Percentiles rank a stretch among this genome's conserved stretches.
phyloP scores from a whole-genome alignment of 441 rosid species.

The Manihot esculenta region DNA sequence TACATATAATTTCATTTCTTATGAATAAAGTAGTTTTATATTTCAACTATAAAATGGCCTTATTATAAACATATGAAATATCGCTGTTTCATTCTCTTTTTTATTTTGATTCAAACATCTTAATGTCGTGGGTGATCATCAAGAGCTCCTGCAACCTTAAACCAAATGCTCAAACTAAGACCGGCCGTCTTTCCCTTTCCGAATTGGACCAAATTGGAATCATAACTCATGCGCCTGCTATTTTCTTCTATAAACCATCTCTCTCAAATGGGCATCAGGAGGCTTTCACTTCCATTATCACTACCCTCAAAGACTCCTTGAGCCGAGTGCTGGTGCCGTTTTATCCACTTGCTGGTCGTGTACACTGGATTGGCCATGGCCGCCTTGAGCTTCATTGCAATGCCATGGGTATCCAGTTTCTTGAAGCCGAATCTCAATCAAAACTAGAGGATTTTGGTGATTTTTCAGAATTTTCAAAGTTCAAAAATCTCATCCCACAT shows the following conservation, averaged over 20 bases:
- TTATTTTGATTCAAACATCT: neutral
- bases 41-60: too few species aligned
- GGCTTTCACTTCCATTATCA: conserved; percentile 24
- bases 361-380: conserved; percentile 42
- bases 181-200: conserved; percentile 38
- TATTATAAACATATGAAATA: too few species aligned
- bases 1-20: too few species aligned
- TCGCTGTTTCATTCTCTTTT: neutral
- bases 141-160: conserved; percentile 29
- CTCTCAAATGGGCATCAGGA: conserved; percentile 13
- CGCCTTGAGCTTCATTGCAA: conserved; percentile 54
- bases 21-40: too few species aligned
- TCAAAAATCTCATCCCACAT: conserved; percentile 37
- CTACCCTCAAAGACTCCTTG: conserved; percentile 38
- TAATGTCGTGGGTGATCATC: conserved; percentile 22
- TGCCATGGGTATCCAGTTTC: conserved; percentile 35
- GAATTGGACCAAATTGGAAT: conserved; percentile 53
- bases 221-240: conserved; percentile 50
- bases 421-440: conserved; percentile 44
- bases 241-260: conserved; percentile 51
- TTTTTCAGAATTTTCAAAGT: conserved; percentile 34
- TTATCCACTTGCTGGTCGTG: conserved; percentile 59
- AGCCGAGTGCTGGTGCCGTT: conserved; percentile 41
- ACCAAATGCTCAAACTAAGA: conserved; percentile 45
- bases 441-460: conserved; percentile 40